Base-by-base conservation (phyloP, 2,329 filamentous ascomycete genomes). In the Neocucurbitaria cava region DNA sequence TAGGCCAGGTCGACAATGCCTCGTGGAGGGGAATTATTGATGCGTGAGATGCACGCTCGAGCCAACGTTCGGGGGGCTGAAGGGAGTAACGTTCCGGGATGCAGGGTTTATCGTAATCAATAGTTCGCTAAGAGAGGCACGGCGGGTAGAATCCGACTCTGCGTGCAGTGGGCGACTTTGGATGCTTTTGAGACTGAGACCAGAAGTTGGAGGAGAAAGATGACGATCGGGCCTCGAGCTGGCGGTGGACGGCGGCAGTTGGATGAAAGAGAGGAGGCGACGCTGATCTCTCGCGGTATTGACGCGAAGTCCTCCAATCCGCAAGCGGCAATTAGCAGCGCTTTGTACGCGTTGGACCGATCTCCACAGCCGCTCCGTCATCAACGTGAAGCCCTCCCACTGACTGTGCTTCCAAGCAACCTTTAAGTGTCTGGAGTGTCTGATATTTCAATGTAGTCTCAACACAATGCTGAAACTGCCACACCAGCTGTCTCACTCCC, bases 51-150 rank as follows among this genome's bases (percentile, higher is more conserved):
- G 61, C 61, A 64, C 61, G 58, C 55, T 61, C 49, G 56, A 59
- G 58, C 55, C 63, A 50, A 10, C 52, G 58, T 55, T 52, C 20
- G 38, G 55, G 54, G 49, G 56, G 48, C 50, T 49, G 46, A 50
- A 46, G 47, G 35, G 47, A 38, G 54, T 52, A 57, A 42, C 54
- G 55, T 49, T 40, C 48, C 53, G 52, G 61, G 58, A 52, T 60
- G 54, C 54, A 53, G 41, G 46, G 58, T 62, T 62, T 58, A 58
- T 63, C 46, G 58, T 64, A 63, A 61, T 54, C 62, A 64, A 62
- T 57, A 52, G 53, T 41, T n/a, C 57, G 52, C 53, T 55, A 44
- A 52, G 52, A 53, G 44, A 31, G 50, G 49, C 53, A 51, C 52
- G 62, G 64, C 59, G 56, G 58, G 33, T 59, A 66, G 63, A 62